phyloP scores from a whole-genome alignment of 2,329 filamentous ascomycete species.

The Fusarium coffeatum region DNA sequence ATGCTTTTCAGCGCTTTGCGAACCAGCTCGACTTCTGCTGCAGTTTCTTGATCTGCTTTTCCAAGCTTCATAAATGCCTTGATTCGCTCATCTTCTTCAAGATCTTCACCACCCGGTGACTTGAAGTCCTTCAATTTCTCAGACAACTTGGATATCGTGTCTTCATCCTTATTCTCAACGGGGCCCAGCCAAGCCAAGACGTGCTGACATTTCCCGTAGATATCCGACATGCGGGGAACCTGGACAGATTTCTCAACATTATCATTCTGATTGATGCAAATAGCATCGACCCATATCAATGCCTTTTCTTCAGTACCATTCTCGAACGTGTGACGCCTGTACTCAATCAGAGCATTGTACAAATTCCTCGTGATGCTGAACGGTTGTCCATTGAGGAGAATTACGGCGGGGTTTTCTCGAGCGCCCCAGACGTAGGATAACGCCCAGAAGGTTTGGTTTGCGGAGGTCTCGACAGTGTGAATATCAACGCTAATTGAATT shows the following conservation, averaged over 20 bases:
- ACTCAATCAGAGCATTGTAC: slow-evolving; percentile 12
- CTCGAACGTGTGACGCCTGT: rapidly evolving
- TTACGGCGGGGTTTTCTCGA: neutral
- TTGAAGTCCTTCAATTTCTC: neutral
- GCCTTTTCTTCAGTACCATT: rapidly evolving
- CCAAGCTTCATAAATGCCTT: neutral
- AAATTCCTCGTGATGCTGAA: slow-evolving; percentile 16
- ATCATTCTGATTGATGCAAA: slow-evolving; percentile 27
- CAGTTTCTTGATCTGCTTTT: rapidly evolving
- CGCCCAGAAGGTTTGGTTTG: slow-evolving; percentile 3
- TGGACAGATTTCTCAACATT: slow-evolving; percentile 13
- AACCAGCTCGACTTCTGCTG: neutral
- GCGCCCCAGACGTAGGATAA: slow-evolving; percentile 30
- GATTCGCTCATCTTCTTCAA: neutral
- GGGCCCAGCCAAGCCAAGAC: slow-evolving; percentile 24
- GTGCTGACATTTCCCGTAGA: slow-evolving; percentile 24
- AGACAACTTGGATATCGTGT: neutral
- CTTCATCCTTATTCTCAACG: rapidly evolving
- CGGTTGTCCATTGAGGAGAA: neutral
- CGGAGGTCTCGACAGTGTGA: neutral
- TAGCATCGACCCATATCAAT: slow-evolving; percentile 14
- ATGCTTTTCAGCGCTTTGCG: neutral
- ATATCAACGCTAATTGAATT: rapidly evolving
- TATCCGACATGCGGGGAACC: slow-evolving; percentile 28
- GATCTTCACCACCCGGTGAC: rapidly evolving